A percentile compares a stretch with the other conserved stretches of the same genome.
These are phyloP conservation scores for Malassezia globosa DNA, from an alignment of 1,284 basidiomycete species.

Conservation along the genomic window DNA sequence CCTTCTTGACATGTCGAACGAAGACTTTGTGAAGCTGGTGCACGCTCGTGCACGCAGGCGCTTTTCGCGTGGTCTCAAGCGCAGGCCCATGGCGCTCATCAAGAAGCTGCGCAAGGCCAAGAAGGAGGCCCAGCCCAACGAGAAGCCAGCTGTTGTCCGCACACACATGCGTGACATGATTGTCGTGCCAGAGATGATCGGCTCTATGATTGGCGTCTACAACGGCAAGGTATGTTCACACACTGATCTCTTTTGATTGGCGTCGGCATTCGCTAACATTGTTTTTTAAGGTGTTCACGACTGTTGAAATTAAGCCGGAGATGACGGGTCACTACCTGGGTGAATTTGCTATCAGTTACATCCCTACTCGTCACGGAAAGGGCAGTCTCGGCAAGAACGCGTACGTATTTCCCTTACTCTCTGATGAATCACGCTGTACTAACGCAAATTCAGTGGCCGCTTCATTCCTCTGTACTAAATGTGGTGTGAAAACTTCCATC, in stretches of 20 bases:
- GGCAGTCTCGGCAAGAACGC: slow-evolving; percentile 19
- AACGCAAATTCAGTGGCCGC: slow-evolving; percentile 16
- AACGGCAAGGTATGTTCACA: slow-evolving; percentile 66
- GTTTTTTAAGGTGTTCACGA: slow-evolving; percentile 41
- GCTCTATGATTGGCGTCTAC: slow-evolving; percentile 59
- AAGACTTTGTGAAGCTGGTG: slow-evolving; percentile 67
- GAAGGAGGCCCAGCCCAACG: slow-evolving; percentile 94
- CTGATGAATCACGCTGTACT: background rate
- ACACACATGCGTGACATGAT: slow-evolving; percentile 99
- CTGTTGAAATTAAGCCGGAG: slow-evolving; percentile 78
- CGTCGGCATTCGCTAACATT: no score
- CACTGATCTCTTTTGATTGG: background rate
- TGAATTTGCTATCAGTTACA: slow-evolving; percentile 76
- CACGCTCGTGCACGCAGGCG: slow-evolving; percentile 96
- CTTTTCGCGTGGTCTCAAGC: slow-evolving; percentile 97
- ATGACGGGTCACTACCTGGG: slow-evolving; percentile 96
- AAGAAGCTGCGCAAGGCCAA: slow-evolving; percentile 99
- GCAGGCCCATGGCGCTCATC: slow-evolving; percentile 94
- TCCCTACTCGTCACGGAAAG: slow-evolving; percentile 89
- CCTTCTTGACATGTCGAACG: slow-evolving; percentile 89
- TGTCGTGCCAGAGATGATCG: slow-evolving; percentile 99
- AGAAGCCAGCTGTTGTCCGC: slow-evolving; percentile 97
- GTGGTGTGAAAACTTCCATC: background rate
- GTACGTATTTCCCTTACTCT: slow-evolving; percentile 13
- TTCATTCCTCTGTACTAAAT: slow-evolving; percentile 22